phyloP scores from a whole-genome alignment of 2,329 filamentous ascomycete genomes.

The Pseudogymnoascus sp. region DNA sequence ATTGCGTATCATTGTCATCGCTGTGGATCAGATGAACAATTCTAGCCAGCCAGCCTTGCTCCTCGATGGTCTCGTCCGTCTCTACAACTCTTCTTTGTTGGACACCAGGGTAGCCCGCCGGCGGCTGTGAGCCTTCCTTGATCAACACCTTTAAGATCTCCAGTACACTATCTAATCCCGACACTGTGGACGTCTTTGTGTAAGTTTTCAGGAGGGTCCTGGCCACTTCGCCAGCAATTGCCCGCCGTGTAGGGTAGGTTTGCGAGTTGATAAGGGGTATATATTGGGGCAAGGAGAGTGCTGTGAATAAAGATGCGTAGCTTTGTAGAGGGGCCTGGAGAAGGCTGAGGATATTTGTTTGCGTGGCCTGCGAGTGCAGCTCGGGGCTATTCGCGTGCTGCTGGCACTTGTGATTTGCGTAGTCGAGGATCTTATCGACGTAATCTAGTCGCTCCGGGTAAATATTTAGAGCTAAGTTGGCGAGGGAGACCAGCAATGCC shows the following conservation, averaged over 20 bases:
- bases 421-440: conserved; percentile 86
- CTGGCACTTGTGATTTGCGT: conserved; percentile 75
- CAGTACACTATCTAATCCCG: conserved; percentile 80
- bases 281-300: conserved; percentile 83
- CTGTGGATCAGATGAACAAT: conserved; percentile 82
- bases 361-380: conserved; percentile 76
- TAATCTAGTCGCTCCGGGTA: conserved; percentile 91
- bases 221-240: conserved; percentile 83
- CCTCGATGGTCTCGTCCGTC: conserved; percentile 95
- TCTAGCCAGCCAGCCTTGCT: conserved; percentile 93
- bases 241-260: conserved; percentile 82
- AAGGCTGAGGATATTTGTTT: conserved; percentile 81
- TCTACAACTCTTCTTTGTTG: conserved; percentile 70
- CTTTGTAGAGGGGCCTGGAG: conserved; percentile 84
- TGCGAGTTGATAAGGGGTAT: conserved; percentile 84
- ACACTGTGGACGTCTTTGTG: conserved; percentile 66
- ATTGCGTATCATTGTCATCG: conserved; percentile 85
- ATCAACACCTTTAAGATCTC: conserved; percentile 86
- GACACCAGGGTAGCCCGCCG: conserved; percentile 75
- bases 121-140: conserved; percentile 79
- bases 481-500: conserved; percentile 84
- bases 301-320: conserved; percentile 94
- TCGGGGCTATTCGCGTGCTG: conserved; percentile 95
- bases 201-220: conserved; percentile 74
- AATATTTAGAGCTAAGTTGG: conserved; percentile 89